Evolutionary conservation across 179 eudicot species (phyloP).

Genomic region (Beta lomatogona): DNA sequence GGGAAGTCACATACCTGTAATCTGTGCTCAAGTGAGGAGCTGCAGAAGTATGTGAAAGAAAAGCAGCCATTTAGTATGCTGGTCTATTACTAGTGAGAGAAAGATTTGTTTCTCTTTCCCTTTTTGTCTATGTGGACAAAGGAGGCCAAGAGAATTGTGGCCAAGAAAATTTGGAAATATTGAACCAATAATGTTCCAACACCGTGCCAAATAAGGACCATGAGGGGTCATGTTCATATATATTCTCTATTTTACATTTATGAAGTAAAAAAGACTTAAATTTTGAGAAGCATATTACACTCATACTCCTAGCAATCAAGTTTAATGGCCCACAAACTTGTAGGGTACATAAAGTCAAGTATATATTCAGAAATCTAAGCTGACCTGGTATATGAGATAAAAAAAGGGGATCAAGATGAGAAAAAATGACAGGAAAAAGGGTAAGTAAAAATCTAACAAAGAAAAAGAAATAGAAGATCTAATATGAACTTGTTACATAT

Average conservation of each 20-base stretch:
- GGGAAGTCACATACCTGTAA: conserved; percentile 14
- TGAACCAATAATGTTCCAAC: not conserved
- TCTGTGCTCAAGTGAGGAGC: conserved; percentile 26
- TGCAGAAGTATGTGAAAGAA: conserved; percentile 37
- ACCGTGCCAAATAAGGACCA: not conserved
- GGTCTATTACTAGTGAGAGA: not conserved
- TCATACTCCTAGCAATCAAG: too few relatives aligned
- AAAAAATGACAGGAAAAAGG: too few relatives aligned
- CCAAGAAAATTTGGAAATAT: not conserved
- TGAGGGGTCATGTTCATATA: not conserved
- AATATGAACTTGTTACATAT: not conserved
- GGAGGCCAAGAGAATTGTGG: not conserved
- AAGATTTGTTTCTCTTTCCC: not conserved
- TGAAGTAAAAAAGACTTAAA: not conserved
- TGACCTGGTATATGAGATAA: too few relatives aligned
- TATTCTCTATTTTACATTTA: not conserved
- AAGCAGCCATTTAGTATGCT: conserved; percentile 41
- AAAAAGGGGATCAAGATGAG: too few relatives aligned
- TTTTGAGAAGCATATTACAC: not conserved
- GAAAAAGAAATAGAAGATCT: not conserved
- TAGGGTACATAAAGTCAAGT: not conserved
- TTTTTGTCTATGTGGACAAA: not conserved
- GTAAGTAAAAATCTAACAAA: too few relatives aligned
- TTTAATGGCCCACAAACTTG: too few relatives aligned
- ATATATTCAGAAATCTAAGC: too few relatives aligned